Evolutionary conservation across 148 eudicot genomes (phyloP), one percentile per base, ranked within the genome.

Genomic region (Spergularia marina): DNA sequence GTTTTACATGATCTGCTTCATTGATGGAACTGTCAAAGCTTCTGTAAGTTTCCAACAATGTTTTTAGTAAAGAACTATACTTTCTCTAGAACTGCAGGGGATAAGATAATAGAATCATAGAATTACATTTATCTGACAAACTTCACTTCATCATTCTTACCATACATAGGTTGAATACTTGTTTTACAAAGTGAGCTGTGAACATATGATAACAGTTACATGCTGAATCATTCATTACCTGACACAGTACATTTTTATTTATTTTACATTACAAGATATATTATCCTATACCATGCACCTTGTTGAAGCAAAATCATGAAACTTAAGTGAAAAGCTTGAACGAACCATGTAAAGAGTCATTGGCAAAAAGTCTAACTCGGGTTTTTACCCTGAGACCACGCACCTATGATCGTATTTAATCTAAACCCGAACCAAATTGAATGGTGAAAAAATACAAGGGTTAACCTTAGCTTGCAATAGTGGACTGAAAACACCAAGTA

Each of bases 111-210:
- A 30, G 10, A 44, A 44, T 44, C 49, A n/a, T 66, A 66, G 2
- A 66, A 67, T 67, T 67, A 16, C 54, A 67, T 67, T 18, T 68
- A 10, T 68, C 56, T 49, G 71, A 51, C 71, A 68, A 30, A 12
- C 57, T 68, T 59, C 36, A 30, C 12, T 68, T 47, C 23, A 67
- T 67, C 54, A 68, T 68, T 21, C 30, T 51, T 67, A 47, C 53
- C 23, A 47, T 20, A 9, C 12, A 21, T n/a, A 20, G 41, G 1
- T 65, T 41, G 10, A n/a, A 66, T 15, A 11, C 23, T 44, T 66
- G 53, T n/a, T 4, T 18, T 66, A 12, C 51, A 66, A 41, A 16
- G 51, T 66, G 17, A 66, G 51, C n/a, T 30, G 34, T 58, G 11
- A n/a, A n/a, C 4, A 6, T n/a, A 56, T 6, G 16, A 14, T 56